Conservation (phyloP, 306 rosid genomes). For the Sesbania bispinosa region DNA sequence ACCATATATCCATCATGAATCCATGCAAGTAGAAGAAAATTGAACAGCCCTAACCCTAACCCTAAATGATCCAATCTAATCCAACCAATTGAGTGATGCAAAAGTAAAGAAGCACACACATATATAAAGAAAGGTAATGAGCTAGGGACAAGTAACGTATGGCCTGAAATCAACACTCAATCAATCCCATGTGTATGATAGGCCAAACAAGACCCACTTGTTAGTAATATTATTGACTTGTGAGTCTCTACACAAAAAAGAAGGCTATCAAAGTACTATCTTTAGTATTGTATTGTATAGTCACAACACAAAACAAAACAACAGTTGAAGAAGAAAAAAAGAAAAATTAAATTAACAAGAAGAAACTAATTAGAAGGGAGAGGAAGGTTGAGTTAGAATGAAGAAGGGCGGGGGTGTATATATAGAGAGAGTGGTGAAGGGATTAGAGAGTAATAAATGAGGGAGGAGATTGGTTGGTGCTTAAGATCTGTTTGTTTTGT, state of each 20-base stretch:
- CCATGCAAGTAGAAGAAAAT: constrained; percentile 8
- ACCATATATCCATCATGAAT: not conserved
- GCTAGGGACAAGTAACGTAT: not conserved
- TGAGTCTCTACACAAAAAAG: not conserved
- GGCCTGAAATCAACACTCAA: not conserved
- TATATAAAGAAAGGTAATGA: too few species aligned
- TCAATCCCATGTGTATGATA: constrained; percentile 10
- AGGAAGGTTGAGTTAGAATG: constrained; percentile 29
- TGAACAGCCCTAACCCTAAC: constrained; percentile 44
- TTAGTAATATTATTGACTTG: constrained; percentile 1
- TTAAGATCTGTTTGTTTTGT: constrained; percentile 37
- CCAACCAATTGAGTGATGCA: not conserved
- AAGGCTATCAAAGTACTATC: constrained; percentile 8
- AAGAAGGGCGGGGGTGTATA: constrained; percentile 30
- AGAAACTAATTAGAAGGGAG: not conserved
- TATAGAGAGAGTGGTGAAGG: constrained; percentile 39
- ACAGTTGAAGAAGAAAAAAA: constrained; percentile 7
- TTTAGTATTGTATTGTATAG: not conserved
- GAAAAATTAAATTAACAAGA: not conserved
- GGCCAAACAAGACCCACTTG: constrained; percentile 30
- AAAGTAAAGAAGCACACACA: too few species aligned
- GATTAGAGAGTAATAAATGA: constrained; percentile 43
- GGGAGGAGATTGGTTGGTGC: constrained; percentile 45
- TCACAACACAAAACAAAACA: too few species aligned
- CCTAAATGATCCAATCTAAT: constrained; percentile 30